These are phyloP conservation scores for Penicillium waksmanii DNA, from an alignment of 495 filamentous ascomycete genomes.

Conservation along the genomic window DNA sequence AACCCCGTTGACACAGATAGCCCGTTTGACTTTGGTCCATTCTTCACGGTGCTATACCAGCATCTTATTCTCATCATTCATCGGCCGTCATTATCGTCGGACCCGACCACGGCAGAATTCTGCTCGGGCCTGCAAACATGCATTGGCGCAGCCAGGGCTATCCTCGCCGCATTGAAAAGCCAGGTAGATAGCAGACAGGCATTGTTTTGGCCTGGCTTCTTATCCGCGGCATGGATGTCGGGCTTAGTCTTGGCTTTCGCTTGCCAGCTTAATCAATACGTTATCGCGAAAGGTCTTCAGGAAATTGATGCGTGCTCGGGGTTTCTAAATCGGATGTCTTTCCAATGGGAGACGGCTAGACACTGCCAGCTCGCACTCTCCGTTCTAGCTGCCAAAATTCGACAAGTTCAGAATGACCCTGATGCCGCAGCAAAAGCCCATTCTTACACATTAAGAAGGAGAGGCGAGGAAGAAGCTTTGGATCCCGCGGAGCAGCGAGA, in stretches of 20 bases:
- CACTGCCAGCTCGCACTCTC: slow-evolving; percentile 41
- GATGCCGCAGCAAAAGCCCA: slow-evolving; percentile 9
- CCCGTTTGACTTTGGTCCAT: slow-evolving; percentile 43
- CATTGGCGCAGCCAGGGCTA: slow-evolving; percentile 42
- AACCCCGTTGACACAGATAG: slow-evolving; percentile 9
- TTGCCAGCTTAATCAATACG: slow-evolving; percentile 46
- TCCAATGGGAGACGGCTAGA: slow-evolving; percentile 46
- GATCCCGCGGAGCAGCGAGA: slow-evolving; percentile 3
- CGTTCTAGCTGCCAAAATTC: slow-evolving; percentile 33
- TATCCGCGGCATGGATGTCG: slow-evolving; percentile 48
- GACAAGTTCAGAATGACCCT: slow-evolving; percentile 14
- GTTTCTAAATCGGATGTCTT: slow-evolving; percentile 39
- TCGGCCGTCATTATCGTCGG: slow-evolving; percentile 43
- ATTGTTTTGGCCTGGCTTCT: slow-evolving; percentile 47
- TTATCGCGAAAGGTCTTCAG: slow-evolving; percentile 37
- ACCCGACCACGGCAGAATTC: slow-evolving; percentile 40
- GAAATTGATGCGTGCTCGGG: slow-evolving; percentile 39
- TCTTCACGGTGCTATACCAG: slow-evolving; percentile 66
- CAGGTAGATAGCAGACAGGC: slow-evolving; percentile 37
- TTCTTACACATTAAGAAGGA: slow-evolving; percentile 15
- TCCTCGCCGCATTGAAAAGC: slow-evolving; percentile 36
- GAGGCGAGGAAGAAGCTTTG: slow-evolving; percentile 6
- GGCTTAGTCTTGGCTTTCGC: slow-evolving; percentile 46
- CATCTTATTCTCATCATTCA: slow-evolving; percentile 69
- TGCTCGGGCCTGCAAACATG: slow-evolving; percentile 46